These are phyloP conservation scores for Ceratocystis cubensis DNA, from an alignment of 2,329 filamentous ascomycete genomes.

Conservation along the genomic window DNA sequence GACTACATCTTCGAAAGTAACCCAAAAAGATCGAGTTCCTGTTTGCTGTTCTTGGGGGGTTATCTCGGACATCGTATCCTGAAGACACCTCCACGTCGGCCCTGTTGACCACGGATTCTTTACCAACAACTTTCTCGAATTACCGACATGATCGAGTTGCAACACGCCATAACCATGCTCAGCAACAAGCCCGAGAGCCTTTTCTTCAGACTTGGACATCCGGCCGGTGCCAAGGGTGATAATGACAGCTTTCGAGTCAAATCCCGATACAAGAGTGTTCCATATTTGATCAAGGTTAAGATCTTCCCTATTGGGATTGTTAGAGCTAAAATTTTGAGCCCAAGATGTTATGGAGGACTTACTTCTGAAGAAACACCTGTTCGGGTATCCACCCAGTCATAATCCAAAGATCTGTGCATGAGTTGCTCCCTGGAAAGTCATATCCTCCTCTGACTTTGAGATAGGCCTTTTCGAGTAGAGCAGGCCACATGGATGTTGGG, in stretches of 20 bases:
- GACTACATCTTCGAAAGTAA: conserved; percentile 71
- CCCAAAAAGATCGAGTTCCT: conserved; percentile 59
- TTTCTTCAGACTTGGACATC: conserved; percentile 63
- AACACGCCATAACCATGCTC: conserved; percentile 93
- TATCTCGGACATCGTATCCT: not conserved
- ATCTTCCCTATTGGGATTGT: conserved; percentile 47
- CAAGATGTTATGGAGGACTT: conserved; percentile 22
- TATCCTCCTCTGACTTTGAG: conserved; percentile 91
- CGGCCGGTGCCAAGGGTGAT: conserved; percentile 83
- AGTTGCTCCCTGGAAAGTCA: conserved; percentile 95
- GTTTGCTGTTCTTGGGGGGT: conserved; percentile 37
- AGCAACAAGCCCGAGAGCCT: conserved; percentile 66
- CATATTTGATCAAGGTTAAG: conserved; percentile 65
- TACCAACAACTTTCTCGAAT: conserved; percentile 58
- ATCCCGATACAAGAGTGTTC: conserved; percentile 62
- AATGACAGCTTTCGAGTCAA: conserved; percentile 66
- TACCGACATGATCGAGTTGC: conserved; percentile 53
- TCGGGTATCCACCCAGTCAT: conserved; percentile 95
- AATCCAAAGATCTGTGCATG: conserved; percentile 85
- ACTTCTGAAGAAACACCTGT: conserved; percentile 78
- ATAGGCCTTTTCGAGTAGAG: conserved; percentile 89
- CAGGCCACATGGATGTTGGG: conserved; percentile 75
- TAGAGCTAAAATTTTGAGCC: not conserved
- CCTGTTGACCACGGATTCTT: conserved; percentile 96
- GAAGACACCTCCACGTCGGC: conserved; percentile 17